phyloP scores from a whole-genome alignment of 2,329 filamentous ascomycete genomes.

The Monosporascus sp. region DNA sequence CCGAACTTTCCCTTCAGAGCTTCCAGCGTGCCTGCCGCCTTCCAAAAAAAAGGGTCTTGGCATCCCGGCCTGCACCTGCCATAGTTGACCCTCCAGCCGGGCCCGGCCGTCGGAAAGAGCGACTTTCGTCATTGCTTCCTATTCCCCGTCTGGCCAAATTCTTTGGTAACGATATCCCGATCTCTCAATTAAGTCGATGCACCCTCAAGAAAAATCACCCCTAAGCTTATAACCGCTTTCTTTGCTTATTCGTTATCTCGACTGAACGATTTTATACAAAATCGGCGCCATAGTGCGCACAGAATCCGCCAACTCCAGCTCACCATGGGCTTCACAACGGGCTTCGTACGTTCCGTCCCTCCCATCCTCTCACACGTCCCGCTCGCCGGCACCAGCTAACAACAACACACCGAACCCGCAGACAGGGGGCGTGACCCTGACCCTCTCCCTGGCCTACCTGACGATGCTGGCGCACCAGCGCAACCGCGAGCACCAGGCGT shows the following conservation, averaged over 20 bases:
- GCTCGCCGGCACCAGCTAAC: background rate
- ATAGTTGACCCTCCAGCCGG: background rate
- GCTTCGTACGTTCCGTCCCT: constrained; percentile 55
- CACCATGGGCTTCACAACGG: constrained; percentile 66
- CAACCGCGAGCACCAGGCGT: constrained; percentile 56
- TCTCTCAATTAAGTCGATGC: too few species aligned
- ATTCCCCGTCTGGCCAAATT: too few species aligned
- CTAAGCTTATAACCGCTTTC: too few species aligned
- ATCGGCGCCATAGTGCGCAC: constrained; percentile 21
- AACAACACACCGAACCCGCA: constrained; percentile 25
- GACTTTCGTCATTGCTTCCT: constrained; percentile 17
- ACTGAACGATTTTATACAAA: constrained; percentile 13
- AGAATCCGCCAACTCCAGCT: constrained; percentile 6
- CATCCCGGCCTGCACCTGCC: background rate
- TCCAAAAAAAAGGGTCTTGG: background rate
- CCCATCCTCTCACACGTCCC: background rate
- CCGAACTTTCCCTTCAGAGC: too few species aligned
- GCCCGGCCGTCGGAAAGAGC: constrained; percentile 1
- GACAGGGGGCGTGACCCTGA: constrained; percentile 72
- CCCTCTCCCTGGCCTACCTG: constrained; percentile 67
- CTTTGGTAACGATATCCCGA: background rate
- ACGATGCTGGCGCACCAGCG: constrained; percentile 64
- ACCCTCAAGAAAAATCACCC: too few species aligned
- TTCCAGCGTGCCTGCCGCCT: background rate
- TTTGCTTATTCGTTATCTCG: too few species aligned